A percentile compares a stretch with the other conserved stretches of the same genome.
These are phyloP conservation scores for Plectosphaerella sp. DNA, from an alignment of 2,329 filamentous ascomycete species.

Conservation along the genomic window DNA sequence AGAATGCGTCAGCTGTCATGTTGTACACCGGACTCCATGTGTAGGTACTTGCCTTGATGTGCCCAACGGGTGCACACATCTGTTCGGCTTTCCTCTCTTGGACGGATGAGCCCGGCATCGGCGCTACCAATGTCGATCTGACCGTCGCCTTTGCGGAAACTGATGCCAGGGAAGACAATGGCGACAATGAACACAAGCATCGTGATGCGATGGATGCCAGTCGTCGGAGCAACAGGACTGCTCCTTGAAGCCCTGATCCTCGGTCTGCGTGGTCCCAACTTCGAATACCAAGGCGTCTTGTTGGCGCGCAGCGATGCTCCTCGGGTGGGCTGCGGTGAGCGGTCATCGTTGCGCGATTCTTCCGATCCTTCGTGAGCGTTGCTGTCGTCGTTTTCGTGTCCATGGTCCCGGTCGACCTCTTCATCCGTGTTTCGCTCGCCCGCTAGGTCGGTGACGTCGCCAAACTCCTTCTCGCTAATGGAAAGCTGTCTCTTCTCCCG, in stretches of 20 bases:
- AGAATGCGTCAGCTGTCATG: neutral
- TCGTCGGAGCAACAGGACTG: constrained; percentile 34
- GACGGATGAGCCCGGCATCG: constrained; percentile 39
- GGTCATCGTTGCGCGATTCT: constrained; percentile 14
- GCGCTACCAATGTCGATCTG: constrained; percentile 36
- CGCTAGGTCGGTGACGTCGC: constrained; percentile 19
- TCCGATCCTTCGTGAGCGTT: constrained; percentile 17
- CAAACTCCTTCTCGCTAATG: constrained; percentile 23
- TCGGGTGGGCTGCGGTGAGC: constrained; percentile 8
- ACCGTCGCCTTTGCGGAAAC: constrained; percentile 34
- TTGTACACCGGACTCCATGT: neutral
- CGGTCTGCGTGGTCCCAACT: constrained; percentile 32
- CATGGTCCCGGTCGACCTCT: constrained; percentile 5
- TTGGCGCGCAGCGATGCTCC: constrained; percentile 9
- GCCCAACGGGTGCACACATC: constrained; percentile 62
- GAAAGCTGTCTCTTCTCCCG: no score
- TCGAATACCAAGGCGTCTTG: constrained; percentile 34
- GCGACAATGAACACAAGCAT: constrained; percentile 46
- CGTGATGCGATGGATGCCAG: constrained; percentile 38
- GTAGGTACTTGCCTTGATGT: constrained; percentile 47
- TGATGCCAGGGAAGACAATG: constrained; percentile 42
- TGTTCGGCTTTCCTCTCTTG: constrained; percentile 19
- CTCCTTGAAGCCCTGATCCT: constrained; percentile 37
- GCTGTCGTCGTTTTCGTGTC: neutral
- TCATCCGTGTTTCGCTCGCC: constrained; percentile 4